Evolutionary conservation across 352 stramenopile genomes (phyloP).

Genomic region (Elongisporangium prolatum): DNA sequence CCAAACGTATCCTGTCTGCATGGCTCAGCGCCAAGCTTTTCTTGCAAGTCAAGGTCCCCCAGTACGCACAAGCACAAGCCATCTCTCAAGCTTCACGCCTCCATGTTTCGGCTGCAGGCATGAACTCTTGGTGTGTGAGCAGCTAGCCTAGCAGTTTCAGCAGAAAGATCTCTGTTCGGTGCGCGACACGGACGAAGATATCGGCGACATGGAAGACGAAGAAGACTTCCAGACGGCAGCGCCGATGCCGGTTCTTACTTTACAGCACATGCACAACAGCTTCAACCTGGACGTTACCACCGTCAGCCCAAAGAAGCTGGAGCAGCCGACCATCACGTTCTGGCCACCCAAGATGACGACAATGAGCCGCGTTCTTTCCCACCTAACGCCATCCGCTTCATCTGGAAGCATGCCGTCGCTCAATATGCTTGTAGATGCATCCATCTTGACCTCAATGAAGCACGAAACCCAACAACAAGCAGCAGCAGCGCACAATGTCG

Average conservation of each 20-base stretch:
- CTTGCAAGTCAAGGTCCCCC: conserved; percentile 54
- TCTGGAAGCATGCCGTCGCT: conserved; percentile 40
- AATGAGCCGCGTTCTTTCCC: conserved; percentile 1
- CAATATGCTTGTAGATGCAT: conserved; percentile 66
- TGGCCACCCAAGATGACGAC: conserved; percentile 5
- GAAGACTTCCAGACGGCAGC: conserved; percentile 9
- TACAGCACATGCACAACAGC: conserved; percentile 21
- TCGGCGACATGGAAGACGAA: conserved; percentile 18
- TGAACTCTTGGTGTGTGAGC: conserved; percentile 13
- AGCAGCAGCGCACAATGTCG: conserved; percentile 47
- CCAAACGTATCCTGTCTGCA: conserved; percentile 44
- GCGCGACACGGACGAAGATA: conserved; percentile 23
- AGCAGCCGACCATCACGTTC: conserved; percentile 1
- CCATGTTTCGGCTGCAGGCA: conserved; percentile 2
- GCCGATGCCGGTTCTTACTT: conserved; percentile 32
- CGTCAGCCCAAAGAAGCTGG: conserved; percentile 32
- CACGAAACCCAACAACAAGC: conserved; percentile 22
- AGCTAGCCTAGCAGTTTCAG: not conserved
- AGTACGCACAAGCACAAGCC: conserved; percentile 13
- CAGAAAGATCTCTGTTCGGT: not conserved
- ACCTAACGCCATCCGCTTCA: not conserved
- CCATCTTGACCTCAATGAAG: conserved; percentile 63
- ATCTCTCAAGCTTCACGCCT: conserved; percentile 6
- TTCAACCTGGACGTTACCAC: conserved; percentile 51
- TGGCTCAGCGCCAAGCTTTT: conserved; percentile 66